Conservation (phyloP, 2,329 filamentous ascomycete species). For the Ascochyta fabae region DNA sequence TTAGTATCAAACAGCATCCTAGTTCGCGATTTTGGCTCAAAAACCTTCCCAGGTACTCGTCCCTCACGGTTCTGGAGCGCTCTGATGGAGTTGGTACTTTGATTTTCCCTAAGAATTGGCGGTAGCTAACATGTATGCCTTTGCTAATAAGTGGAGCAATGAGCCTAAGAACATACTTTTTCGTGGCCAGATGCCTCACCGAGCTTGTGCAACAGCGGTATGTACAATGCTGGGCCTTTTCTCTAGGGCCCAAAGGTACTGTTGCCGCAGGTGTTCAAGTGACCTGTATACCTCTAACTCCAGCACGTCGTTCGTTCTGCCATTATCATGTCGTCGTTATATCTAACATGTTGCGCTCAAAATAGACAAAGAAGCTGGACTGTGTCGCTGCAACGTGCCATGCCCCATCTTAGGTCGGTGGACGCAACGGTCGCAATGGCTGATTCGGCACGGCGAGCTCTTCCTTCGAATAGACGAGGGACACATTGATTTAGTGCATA, state of each 20-base stretch:
- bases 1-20: background rate
- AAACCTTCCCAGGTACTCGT: background rate
- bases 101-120: slow-evolving; percentile 18
- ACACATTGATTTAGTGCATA: slow-evolving; percentile 40
- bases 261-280: slow-evolving; percentile 28
- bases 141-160: slow-evolving; percentile 11
- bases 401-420: slow-evolving; percentile 15
- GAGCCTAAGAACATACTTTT: slow-evolving; percentile 15
- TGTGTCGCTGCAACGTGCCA: slow-evolving; percentile 27
- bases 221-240: slow-evolving; percentile 40
- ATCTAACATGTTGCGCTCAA: slow-evolving; percentile 43
- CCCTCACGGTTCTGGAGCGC: background rate
- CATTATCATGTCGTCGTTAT: slow-evolving; percentile 49
- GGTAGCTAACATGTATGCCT: slow-evolving; percentile 16
- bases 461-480: slow-evolving; percentile 13
- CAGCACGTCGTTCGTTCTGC: slow-evolving; percentile 36
- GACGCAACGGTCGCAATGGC: slow-evolving; percentile 20
- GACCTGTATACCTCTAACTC: slow-evolving; percentile 25
- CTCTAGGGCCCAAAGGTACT: slow-evolving; percentile 23
- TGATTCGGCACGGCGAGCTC: slow-evolving; percentile 13
- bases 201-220: slow-evolving; percentile 32
- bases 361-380: slow-evolving; percentile 40
- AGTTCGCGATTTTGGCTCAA: background rate
- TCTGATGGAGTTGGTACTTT: slow-evolving; percentile 9
- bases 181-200: slow-evolving; percentile 19